phyloP scores from a whole-genome alignment of 2,329 filamentous ascomycete species.

The Paraphoma chrysanthemicola region DNA sequence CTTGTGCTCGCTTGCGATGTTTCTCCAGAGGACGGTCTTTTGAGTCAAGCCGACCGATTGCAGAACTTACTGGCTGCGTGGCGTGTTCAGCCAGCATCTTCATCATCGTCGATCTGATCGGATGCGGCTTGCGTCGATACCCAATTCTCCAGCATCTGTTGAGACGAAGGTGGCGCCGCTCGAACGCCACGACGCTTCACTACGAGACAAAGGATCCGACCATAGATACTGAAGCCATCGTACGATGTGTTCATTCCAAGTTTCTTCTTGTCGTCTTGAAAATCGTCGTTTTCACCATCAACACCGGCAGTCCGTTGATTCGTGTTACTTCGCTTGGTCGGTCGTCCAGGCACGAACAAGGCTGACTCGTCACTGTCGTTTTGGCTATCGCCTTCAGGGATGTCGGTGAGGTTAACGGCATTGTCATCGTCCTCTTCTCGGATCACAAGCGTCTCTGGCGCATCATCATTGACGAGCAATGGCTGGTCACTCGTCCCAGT shows the following conservation, averaged over 20 bases:
- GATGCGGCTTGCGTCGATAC: constrained; percentile 51
- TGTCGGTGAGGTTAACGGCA: constrained; percentile 58
- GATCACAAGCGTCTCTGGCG: constrained; percentile 55
- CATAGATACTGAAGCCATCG: constrained; percentile 95
- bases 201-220: constrained; percentile 88
- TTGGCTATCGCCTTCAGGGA: constrained; percentile 56
- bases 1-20: no score
- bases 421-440: constrained; percentile 67
- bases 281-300: constrained; percentile 28
- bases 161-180: constrained; percentile 33
- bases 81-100: constrained; percentile 38
- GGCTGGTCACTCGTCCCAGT: constrained; percentile 51
- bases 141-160: constrained; percentile 52
- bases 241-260: constrained; percentile 84
- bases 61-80: background rate
- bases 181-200: constrained; percentile 71
- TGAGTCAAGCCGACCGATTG: no score
- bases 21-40: no score
- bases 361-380: constrained; percentile 45
- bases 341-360: constrained; percentile 26
- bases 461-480: constrained; percentile 49
- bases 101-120: constrained; percentile 42
- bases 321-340: constrained; percentile 27
- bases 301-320: constrained; percentile 15
- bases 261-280: constrained; percentile 90